These are phyloP conservation scores for Acanthamoeba royreba DNA, from an alignment of 208 protist genomes.

Conservation along the genomic window DNA sequence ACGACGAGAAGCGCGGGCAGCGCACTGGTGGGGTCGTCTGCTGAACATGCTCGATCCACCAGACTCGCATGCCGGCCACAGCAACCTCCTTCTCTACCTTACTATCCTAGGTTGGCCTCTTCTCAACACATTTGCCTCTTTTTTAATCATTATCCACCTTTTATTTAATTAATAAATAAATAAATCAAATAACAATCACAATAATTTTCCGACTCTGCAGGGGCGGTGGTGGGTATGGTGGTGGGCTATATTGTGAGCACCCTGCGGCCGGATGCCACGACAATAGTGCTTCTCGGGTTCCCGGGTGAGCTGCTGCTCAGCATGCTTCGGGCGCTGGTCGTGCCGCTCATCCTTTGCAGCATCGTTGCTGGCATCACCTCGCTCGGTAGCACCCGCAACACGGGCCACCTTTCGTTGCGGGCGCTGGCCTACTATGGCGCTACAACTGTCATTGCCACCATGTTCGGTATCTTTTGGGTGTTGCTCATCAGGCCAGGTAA, in stretches of 20 bases:
- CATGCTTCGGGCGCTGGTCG: slow-evolving; percentile 17
- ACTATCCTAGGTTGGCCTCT: background rate
- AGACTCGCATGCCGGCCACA: background rate
- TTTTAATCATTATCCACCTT: background rate
- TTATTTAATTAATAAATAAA: background rate
- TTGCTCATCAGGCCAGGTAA: slow-evolving; percentile 30
- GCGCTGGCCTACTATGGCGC: background rate
- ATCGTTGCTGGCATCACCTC: slow-evolving; percentile 46
- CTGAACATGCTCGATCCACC: background rate
- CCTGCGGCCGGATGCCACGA: background rate
- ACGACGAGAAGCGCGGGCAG: background rate
- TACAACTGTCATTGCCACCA: background rate
- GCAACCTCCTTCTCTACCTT: slow-evolving; percentile 5
- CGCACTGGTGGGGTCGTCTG: background rate
- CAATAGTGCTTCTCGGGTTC: slow-evolving; percentile 18
- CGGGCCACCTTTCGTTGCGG: background rate
- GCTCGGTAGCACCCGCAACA: slow-evolving; percentile 15
- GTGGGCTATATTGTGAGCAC: background rate
- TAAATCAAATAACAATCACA: no score
- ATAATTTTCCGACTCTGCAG: no score
- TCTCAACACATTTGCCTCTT: background rate
- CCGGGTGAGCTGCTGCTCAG: slow-evolving; percentile 41
- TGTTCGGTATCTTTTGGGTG: slow-evolving; percentile 40
- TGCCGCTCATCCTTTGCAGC: slow-evolving; percentile 36
- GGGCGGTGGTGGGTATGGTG: background rate